Base-by-base conservation (phyloP, 2,329 filamentous ascomycete species). In the Sclerotinia subarctica region DNA sequence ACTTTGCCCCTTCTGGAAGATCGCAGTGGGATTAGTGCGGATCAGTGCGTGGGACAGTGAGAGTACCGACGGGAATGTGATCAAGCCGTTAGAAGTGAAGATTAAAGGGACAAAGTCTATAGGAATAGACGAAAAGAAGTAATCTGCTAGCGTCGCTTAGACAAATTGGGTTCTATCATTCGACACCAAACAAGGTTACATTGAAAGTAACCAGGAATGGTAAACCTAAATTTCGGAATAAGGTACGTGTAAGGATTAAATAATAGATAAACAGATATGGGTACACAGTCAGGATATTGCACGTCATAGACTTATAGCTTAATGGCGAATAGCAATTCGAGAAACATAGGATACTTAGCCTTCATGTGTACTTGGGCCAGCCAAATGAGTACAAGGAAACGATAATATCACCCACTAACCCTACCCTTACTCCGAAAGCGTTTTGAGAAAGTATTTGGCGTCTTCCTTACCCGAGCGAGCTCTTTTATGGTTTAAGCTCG, bases 41-140 rank as follows among this genome's bases (percentile, higher is more conserved):
- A 26, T 26, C 29, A 60, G 64, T 49, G n/a, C 54, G 44, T 52
- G 64, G 11, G 46, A 62, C 32, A n/a, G 29, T 63, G 49, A 51
- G 47, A 63, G 57, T 52, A 63, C 56, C 46, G 38, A 53, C 44
- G n/a, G 56, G 46, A 46, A 47, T 67, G 38, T 67, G 47, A 67
- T 62, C 57, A 63, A 46, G 65, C 65, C 56, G 65, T 67, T 67
- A 35, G 65, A 24, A 42, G 35, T 62, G 47, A 63, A 67, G 56
- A 67, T 53, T 62, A 38, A 21, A 63, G n/a, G 44, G 24, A 62
- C 13, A 29, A 58, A 38, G 35, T 29, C 21, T 60, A 42, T 38
- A 49, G 29, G 54, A 42, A 63, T 62, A 38, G 13, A 67, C 56
- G 65, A 67, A 67, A 67, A 67, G 47, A 21, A 38, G 24, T 35